These are phyloP conservation scores for Ceratocystiopsis brevicomis DNA, from an alignment of 2,329 filamentous ascomycete genomes.

Conservation along the genomic window DNA sequence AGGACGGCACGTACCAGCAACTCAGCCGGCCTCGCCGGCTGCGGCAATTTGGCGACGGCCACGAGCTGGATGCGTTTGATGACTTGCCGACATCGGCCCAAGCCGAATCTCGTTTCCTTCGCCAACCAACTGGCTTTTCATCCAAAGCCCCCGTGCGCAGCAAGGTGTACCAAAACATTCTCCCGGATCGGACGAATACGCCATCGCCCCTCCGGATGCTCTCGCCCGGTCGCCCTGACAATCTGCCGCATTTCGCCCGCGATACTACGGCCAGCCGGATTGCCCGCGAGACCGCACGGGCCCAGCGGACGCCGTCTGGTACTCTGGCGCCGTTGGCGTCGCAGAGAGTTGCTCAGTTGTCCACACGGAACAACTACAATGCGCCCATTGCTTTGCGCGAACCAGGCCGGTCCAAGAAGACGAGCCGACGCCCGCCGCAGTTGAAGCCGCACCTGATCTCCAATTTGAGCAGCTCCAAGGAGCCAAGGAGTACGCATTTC, in stretches of 20 bases:
- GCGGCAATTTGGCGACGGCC: slow-evolving; percentile 74
- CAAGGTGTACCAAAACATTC: slow-evolving; percentile 35
- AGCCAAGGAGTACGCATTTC: slow-evolving; percentile 55
- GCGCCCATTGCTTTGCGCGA: slow-evolving; percentile 16
- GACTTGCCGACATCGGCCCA: slow-evolving; percentile 78
- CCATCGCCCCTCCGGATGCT: slow-evolving; percentile 34
- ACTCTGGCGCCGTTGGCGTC: slow-evolving; percentile 34
- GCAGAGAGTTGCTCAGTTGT: slow-evolving; percentile 35
- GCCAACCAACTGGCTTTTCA: slow-evolving; percentile 53
- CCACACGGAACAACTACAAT: slow-evolving; percentile 28
- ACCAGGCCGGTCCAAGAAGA: slow-evolving; percentile 34
- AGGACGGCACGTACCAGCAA: slow-evolving; percentile 39
- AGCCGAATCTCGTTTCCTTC: slow-evolving; percentile 65
- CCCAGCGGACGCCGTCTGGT: slow-evolving; percentile 36
- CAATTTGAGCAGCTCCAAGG: slow-evolving; percentile 54
- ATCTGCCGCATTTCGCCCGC: slow-evolving; percentile 42
- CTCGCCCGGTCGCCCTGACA: slow-evolving; percentile 37
- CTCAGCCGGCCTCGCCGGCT: slow-evolving; percentile 53
- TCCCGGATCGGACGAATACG: slow-evolving; percentile 33
- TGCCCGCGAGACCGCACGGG: slow-evolving; percentile 41
- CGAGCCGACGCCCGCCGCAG: slow-evolving; percentile 34
- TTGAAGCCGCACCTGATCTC: slow-evolving; percentile 76
- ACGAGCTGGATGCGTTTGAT: slow-evolving; percentile 83
- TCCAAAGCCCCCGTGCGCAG: slow-evolving; percentile 43
- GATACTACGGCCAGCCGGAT: slow-evolving; percentile 48